These are phyloP conservation scores for California macrophylla DNA, from an alignment of 441 rosid genomes.

Conservation along the genomic window DNA sequence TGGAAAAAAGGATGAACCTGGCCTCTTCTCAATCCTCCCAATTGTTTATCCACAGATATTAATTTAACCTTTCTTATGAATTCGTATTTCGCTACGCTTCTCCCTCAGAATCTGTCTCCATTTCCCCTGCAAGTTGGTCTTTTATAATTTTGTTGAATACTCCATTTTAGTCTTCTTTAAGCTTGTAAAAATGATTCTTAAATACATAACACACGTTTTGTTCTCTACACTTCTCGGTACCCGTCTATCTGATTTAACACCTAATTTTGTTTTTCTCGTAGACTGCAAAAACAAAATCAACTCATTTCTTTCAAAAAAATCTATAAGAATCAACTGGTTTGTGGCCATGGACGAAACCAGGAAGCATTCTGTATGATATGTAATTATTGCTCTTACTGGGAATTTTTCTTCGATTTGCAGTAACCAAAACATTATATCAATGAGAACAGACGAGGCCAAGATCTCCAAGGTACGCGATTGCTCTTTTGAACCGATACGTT, in stretches of 20 bases:
- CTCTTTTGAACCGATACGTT: background rate
- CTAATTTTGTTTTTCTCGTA: background rate
- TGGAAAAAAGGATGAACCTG: conserved; percentile 29
- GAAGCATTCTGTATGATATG: too few relatives aligned
- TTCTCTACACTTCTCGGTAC: conserved; percentile 11
- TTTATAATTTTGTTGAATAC: conserved; percentile 14
- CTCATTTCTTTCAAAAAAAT: too few relatives aligned
- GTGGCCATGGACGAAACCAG: too few relatives aligned
- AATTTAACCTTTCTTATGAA: background rate
- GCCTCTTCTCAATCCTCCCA: conserved; percentile 19
- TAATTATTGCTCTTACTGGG: too few relatives aligned
- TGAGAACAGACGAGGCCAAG: conserved; percentile 36
- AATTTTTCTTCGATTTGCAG: background rate
- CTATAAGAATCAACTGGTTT: too few relatives aligned
- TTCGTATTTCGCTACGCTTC: background rate
- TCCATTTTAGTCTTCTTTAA: conserved; percentile 15
- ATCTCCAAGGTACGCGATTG: conserved; percentile 22
- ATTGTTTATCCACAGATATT: background rate
- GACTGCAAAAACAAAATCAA: background rate
- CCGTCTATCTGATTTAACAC: background rate
- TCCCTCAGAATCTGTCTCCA: conserved; percentile 38
- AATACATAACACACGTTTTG: background rate
- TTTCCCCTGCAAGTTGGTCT: conserved; percentile 51
- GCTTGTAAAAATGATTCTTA: background rate
- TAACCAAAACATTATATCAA: conserved; percentile 26